Base-by-base conservation (phyloP, 2,329 filamentous ascomycete genomes). In the Harringtonia lauricola region DNA sequence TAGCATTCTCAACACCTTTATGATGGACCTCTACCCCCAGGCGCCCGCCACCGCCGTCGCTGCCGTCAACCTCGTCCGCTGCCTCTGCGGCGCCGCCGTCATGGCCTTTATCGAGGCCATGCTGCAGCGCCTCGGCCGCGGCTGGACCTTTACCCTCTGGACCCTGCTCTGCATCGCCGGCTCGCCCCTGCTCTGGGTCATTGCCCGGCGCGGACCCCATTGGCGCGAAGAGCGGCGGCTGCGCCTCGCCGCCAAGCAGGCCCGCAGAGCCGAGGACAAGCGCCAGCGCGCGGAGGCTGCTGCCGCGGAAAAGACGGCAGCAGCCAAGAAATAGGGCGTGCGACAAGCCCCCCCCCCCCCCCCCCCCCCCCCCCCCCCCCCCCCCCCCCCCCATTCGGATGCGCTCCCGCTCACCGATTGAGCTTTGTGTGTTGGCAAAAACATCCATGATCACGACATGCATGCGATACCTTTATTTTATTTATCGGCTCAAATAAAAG, bases 41-140 rank as follows among this genome's bases (percentile, higher is more conserved):
- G 69, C 72, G 1, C 76, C 77, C 0, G 76, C 76, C 0, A 81
- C 77, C 0, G 75, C 74, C 0, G 77, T 77, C 2, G 78, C 79
- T 0, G 74, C 78, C 0, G 79, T 79, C 49, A 83, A 83, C 48
- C 59, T 84, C 4, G 68, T 75, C 5, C 63, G 79, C n/a, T 83
- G 79, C 54, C 58, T 77, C 17, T 59, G 77, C 35, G 78, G 76
- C 21, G 80, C 79, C 0, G 70, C 63, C 1, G 71, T 70, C 3
- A 78, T 76, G 19, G 75, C 74, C 0, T 64, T 78, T 9, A 74
- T 83, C 33, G 68, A 78, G 41, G 62, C 67, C 41, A 75, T 83
- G 66, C 68, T 82, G 24, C 49, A 60, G 8, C 61, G 58, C 0
- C 70, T 81, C 61, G 79, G 79, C 4, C 57, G 68, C 24, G 79